Conservation (phyloP, 192 early-diverging fungal genomes). For the Coemansia sp. region DNA sequence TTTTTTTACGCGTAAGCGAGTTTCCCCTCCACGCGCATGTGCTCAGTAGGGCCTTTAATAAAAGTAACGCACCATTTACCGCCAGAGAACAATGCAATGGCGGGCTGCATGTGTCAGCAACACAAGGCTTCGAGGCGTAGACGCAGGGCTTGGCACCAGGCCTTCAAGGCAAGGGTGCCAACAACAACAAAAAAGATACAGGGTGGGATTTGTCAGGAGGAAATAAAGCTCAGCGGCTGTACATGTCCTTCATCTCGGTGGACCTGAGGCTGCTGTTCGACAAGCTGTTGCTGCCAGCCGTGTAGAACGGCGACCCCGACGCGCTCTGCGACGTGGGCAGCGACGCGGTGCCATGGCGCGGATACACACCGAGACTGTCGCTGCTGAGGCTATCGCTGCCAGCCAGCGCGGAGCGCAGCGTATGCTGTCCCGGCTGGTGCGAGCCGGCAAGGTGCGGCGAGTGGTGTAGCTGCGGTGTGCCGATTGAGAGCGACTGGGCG, state of each 20-base stretch:
- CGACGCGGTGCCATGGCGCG: neutral
- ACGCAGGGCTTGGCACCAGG: neutral
- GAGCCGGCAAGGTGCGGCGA: slow-evolving; percentile 9
- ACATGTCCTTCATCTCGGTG: slow-evolving; percentile 46
- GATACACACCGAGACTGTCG: slow-evolving; percentile 14
- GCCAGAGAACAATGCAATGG: neutral
- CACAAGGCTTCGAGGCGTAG: neutral
- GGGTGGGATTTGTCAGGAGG: neutral
- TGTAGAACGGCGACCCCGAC: slow-evolving; percentile 31
- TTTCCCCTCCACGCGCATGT: too few species aligned
- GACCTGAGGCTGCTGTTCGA: slow-evolving; percentile 47
- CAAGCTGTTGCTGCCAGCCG: slow-evolving; percentile 34
- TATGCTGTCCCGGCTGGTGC: slow-evolving; percentile 8
- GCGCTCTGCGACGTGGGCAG: slow-evolving; percentile 12
- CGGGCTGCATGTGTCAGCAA: neutral
- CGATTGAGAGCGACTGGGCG: slow-evolving; percentile 26
- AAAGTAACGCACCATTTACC: neutral
- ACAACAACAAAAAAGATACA: neutral
- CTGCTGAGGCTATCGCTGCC: slow-evolving; percentile 31
- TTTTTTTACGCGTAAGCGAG: too few species aligned
- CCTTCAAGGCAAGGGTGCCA: neutral
- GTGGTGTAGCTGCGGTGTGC: slow-evolving; percentile 11
- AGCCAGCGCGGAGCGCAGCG: slow-evolving; percentile 31
- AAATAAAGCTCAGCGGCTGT: too few species aligned
- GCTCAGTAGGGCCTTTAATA: too few species aligned